Conservation (phyloP, 345 rosid genomes). For the Eucalyptus sp. region DNA sequence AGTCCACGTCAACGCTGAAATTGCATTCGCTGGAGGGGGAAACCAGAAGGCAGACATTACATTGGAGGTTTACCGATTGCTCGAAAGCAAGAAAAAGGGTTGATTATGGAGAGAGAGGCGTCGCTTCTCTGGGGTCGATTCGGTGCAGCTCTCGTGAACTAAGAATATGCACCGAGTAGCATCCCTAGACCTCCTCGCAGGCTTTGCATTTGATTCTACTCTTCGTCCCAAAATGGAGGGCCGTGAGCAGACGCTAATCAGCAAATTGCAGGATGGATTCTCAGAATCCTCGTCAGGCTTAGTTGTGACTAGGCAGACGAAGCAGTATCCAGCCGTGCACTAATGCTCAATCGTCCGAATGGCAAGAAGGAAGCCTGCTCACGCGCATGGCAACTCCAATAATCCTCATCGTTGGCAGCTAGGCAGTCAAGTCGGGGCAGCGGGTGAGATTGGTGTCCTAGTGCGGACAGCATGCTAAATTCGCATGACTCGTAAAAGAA, state of each 20-base stretch:
- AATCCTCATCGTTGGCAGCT: no score
- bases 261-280: background rate
- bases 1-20: background rate
- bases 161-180: no score
- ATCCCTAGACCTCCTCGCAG: no score
- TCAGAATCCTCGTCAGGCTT: background rate
- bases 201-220: background rate
- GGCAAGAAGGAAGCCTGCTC: background rate
- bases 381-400: background rate
- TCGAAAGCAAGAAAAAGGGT: no score
- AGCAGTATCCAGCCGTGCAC: rapidly evolving
- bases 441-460: rapidly evolving
- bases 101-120: no score
- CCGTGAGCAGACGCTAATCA: background rate
- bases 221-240: background rate
- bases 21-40: no score
- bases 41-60: no score
- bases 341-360: background rate
- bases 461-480: background rate
- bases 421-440: background rate
- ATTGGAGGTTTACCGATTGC: no score
- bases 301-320: background rate
- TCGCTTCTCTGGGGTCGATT: no score
- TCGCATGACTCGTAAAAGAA: background rate
- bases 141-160: rapidly evolving